Percentiles rank a stretch among this genome's conserved stretches.
phyloP scores from a whole-genome alignment of 2,329 filamentous ascomycete species.

The Elsinoe australis region DNA sequence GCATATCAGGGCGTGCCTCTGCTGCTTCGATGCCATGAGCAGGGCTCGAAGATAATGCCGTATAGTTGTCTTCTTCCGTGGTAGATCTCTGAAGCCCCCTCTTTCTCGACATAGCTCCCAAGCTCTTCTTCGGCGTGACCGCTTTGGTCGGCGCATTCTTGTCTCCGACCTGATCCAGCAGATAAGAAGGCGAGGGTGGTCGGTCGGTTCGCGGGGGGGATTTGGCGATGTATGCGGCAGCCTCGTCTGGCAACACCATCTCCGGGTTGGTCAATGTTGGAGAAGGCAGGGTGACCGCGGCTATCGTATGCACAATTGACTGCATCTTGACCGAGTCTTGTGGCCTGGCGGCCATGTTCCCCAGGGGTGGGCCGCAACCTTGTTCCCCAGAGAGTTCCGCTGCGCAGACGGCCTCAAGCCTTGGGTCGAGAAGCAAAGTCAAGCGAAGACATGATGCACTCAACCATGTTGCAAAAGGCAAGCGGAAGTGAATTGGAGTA shows the following conservation, averaged over 20 bases:
- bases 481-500: background rate
- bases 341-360: background rate
- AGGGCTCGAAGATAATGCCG: background rate
- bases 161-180: constrained; percentile 9
- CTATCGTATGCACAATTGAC: background rate
- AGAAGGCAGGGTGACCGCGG: constrained; percentile 50
- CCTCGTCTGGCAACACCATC: constrained; percentile 75
- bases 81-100: constrained; percentile 4
- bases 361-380: background rate
- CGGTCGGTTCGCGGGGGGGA: constrained; percentile 22
- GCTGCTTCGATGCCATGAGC: background rate
- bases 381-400: constrained; percentile 1
- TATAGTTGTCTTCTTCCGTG: constrained; percentile 13
- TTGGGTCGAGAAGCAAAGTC: background rate
- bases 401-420: background rate
- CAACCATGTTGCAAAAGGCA: constrained; percentile 2
- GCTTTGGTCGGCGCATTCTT: background rate
- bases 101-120: constrained; percentile 13
- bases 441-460: constrained; percentile 9
- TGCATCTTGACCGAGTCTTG: constrained; percentile 9
- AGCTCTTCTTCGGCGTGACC: constrained; percentile 7
- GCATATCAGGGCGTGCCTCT: constrained; percentile 7
- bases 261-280: constrained; percentile 89
- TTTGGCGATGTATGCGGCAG: constrained; percentile 15
- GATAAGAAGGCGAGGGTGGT: constrained; percentile 21